phyloP scores from a whole-genome alignment of 2,329 filamentous ascomycete genomes.

The Colletotrichum simmondsii region DNA sequence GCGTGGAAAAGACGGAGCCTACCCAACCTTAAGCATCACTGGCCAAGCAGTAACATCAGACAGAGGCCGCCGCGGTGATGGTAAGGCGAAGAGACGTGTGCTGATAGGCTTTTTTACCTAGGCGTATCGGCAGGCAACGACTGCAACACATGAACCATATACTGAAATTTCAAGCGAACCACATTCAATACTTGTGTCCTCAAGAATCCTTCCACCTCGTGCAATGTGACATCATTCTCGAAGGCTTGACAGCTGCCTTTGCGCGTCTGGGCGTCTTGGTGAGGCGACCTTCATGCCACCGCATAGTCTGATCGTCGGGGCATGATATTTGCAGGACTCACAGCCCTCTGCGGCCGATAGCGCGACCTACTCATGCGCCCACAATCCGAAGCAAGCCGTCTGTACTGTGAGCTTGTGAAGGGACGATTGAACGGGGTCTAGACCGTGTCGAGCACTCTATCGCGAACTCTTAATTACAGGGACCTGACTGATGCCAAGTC shows the following conservation, averaged over 20 bases:
- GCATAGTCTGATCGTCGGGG: neutral
- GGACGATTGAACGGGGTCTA: slow-evolving; percentile 12
- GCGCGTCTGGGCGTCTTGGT: neutral
- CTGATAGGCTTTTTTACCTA: slow-evolving; percentile 51
- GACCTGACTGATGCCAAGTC: neutral
- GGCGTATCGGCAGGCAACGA: slow-evolving; percentile 55
- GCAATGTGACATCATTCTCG: slow-evolving; percentile 15
- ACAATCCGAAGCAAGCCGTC: slow-evolving; percentile 5
- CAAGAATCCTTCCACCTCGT: neutral
- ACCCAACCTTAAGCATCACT: neutral
- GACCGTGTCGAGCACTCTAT: slow-evolving; percentile 4
- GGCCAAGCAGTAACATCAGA: slow-evolving; percentile 28
- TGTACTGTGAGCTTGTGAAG: neutral
- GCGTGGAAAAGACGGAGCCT: neutral
- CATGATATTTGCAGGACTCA: slow-evolving; percentile 16
- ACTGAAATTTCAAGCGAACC: slow-evolving; percentile 29
- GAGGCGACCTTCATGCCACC: neutral
- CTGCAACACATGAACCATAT: slow-evolving; percentile 37
- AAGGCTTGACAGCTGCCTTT: neutral
- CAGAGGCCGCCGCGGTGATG: neutral
- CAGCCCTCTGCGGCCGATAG: slow-evolving; percentile 15
- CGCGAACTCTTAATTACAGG: neutral
- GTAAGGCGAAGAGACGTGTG: slow-evolving; percentile 36
- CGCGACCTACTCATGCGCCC: neutral
- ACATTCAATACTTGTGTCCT: neutral